Percentiles rank a stretch among this genome's conserved stretches.
These are phyloP conservation scores for Pulveroboletus ravenelii DNA, from an alignment of 768 basidiomycete genomes.

Conservation along the genomic window DNA sequence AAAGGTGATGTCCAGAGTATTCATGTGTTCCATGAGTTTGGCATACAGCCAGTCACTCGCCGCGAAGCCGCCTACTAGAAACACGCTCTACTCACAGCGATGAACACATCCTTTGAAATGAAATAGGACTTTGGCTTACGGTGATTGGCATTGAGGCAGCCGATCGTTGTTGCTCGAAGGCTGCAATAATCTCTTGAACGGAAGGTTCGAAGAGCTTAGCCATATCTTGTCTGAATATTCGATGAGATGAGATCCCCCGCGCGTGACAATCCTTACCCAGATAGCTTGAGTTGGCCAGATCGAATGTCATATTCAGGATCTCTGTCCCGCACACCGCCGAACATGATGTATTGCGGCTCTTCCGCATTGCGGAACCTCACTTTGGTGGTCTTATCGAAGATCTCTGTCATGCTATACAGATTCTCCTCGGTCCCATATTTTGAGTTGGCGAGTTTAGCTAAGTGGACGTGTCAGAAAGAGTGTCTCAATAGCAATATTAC, in stretches of 20 bases:
- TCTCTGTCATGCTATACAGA: conserved; percentile 32
- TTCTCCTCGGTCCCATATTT: conserved; percentile 26
- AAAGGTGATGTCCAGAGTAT: conserved; percentile 37
- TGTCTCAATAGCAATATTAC: neutral
- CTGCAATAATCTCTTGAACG: conserved; percentile 33
- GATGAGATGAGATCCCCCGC: too few species aligned
- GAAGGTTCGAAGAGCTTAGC: conserved; percentile 42
- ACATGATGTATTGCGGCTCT: conserved; percentile 38
- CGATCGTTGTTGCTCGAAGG: conserved; percentile 31
- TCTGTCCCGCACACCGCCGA: conserved; percentile 38
- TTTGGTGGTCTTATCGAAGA: conserved; percentile 39
- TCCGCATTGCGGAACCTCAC: conserved; percentile 38
- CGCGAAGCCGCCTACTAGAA: conserved; percentile 53
- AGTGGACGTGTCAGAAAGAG: neutral
- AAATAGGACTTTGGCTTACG: conserved; percentile 16
- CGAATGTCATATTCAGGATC: conserved; percentile 37
- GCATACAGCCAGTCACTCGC: conserved; percentile 48
- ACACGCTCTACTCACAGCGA: conserved; percentile 28
- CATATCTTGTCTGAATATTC: conserved; percentile 32
- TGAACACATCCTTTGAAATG: too few species aligned
- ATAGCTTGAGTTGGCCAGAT: conserved; percentile 36
- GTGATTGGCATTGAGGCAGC: conserved; percentile 30
- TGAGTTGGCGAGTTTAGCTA: conserved; percentile 30
- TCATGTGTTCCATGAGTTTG: conserved; percentile 30
- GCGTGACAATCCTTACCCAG: conserved; percentile 28